These are phyloP conservation scores for Ceratobasidium sp. DNA, from an alignment of 1,284 basidiomycete genomes.

Conservation along the genomic window DNA sequence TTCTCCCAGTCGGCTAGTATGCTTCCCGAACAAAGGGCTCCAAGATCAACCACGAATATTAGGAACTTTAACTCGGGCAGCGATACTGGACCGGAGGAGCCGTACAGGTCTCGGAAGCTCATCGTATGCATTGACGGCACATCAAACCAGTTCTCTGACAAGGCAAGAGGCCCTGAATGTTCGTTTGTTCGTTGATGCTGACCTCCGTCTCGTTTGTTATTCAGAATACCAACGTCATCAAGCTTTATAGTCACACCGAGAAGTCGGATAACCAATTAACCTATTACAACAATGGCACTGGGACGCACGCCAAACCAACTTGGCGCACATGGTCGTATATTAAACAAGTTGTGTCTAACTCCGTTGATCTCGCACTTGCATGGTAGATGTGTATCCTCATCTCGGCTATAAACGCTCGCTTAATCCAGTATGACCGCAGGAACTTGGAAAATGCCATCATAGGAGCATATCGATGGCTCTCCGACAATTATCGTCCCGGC, in stretches of 20 bases:
- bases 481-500: slow-evolving; percentile 34
- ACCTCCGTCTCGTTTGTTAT: neutral
- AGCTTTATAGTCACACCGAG: slow-evolving; percentile 6
- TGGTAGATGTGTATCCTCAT: slow-evolving; percentile 23
- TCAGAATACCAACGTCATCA: slow-evolving; percentile 13
- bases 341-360: slow-evolving; percentile 8
- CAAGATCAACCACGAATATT: too few species aligned
- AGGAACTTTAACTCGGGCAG: too few species aligned
- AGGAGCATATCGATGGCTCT: slow-evolving; percentile 44
- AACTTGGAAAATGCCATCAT: slow-evolving; percentile 41
- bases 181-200: too few species aligned
- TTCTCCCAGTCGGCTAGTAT: too few species aligned
- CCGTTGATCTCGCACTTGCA: slow-evolving; percentile 43
- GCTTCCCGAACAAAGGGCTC: too few species aligned
- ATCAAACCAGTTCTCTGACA: too few species aligned
- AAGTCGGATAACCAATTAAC: slow-evolving; percentile 25
- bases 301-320: slow-evolving; percentile 36
- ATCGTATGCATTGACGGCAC: too few species aligned
- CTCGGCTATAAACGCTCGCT: neutral
- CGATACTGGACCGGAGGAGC: too few species aligned
- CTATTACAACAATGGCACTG: slow-evolving; percentile 45
- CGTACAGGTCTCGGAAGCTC: too few species aligned
- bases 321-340: slow-evolving; percentile 9
- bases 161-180: too few species aligned
- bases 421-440: slow-evolving; percentile 8